Evolutionary conservation across 2,329 filamentous ascomycete species (phyloP).

Genomic region (Fusarium pininemorale): DNA sequence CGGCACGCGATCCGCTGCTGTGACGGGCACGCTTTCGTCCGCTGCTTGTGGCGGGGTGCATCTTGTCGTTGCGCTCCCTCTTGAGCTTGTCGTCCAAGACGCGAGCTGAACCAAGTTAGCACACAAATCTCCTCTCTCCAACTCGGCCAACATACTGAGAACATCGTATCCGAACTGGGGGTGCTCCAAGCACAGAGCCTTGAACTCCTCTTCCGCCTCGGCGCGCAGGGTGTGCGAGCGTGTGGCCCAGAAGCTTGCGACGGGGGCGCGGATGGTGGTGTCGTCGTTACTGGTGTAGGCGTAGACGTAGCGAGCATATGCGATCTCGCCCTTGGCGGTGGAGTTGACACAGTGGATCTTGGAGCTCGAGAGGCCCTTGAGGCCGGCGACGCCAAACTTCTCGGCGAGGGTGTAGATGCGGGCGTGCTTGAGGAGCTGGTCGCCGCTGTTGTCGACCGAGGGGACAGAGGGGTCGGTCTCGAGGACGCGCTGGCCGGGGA

Average conservation of each 20-base stretch:
- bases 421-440: constrained; percentile 87
- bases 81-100: constrained; percentile 74
- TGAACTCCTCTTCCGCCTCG: constrained; percentile 88
- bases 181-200: constrained; percentile 83
- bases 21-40: constrained; percentile 66
- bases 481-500: constrained; percentile 70
- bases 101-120: constrained; percentile 57
- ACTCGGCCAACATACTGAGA: constrained; percentile 66
- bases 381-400: constrained; percentile 72
- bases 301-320: constrained; percentile 76
- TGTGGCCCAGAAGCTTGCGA: constrained; percentile 41
- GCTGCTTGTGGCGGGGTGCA: constrained; percentile 60
- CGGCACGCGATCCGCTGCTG: constrained; percentile 51
- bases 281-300: constrained; percentile 34
- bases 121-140: accelerated
- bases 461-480: constrained; percentile 74
- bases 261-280: constrained; percentile 34
- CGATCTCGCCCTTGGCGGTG: constrained; percentile 88
- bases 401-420: constrained; percentile 89
- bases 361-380: constrained; percentile 81
- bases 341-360: constrained; percentile 94
- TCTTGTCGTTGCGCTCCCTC: constrained; percentile 68
- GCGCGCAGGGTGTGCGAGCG: constrained; percentile 76
- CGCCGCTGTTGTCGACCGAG: constrained; percentile 77
- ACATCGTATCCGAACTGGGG: constrained; percentile 95